A percentile compares a stretch with the other conserved stretches of the same genome.
phyloP scores from a whole-genome alignment of 345 rosid species.

The Arabis alpina region DNA sequence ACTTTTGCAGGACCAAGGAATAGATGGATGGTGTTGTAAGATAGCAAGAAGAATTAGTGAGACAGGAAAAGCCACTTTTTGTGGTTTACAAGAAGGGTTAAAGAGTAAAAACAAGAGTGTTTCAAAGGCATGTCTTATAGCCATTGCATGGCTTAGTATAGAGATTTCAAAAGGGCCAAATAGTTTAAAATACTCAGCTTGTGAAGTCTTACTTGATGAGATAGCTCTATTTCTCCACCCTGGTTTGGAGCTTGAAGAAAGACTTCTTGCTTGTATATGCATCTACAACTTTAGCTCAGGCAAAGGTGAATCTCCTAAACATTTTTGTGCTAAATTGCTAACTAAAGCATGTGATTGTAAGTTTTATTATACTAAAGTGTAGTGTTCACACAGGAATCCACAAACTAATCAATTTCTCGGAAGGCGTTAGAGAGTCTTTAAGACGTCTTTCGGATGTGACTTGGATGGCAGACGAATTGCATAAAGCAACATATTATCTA shows the following conservation, averaged over 20 bases:
- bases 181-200: constrained; percentile 58
- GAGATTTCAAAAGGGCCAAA: constrained; percentile 69
- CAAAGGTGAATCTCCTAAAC: constrained; percentile 54
- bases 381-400: constrained; percentile 64
- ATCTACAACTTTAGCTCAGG: constrained; percentile 89
- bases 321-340: neutral
- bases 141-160: constrained; percentile 77
- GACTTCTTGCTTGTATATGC: constrained; percentile 83
- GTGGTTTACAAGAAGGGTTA: constrained; percentile 60
- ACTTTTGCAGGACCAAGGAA: constrained; percentile 62
- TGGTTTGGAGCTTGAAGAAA: constrained; percentile 78
- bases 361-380: constrained; percentile 24
- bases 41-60: constrained; percentile 60
- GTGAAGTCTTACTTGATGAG: constrained; percentile 69
- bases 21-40: constrained; percentile 75
- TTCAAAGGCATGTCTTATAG: constrained; percentile 61
- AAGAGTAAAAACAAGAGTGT: constrained; percentile 67
- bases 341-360: constrained; percentile 3
- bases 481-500: constrained; percentile 78
- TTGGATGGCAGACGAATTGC: constrained; percentile 97
- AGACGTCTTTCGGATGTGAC: constrained; percentile 82
- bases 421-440: constrained; percentile 84
- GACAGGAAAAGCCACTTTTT: constrained; percentile 59
- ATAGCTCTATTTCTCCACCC: constrained; percentile 80
- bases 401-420: constrained; percentile 74